Conservation (phyloP, 225 moss, liverwort and hornwort genomes). For the Pseudoscleropodium purum region DNA sequence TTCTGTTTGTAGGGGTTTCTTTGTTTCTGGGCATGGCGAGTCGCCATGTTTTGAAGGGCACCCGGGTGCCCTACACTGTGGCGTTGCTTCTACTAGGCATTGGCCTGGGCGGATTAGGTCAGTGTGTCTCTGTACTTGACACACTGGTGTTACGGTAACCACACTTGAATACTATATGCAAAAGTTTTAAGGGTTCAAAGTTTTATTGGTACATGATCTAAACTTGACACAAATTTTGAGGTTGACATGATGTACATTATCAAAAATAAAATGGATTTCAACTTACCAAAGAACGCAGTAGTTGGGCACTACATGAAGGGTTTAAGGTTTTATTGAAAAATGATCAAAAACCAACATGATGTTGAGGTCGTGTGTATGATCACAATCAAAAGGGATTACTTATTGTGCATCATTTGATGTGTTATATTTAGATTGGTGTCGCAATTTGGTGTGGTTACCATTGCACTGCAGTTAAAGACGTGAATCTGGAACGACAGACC, state of each 20-base stretch:
- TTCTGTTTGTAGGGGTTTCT: conserved; percentile 72
- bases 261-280: neutral
- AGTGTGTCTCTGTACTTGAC: neutral
- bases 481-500: neutral
- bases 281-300: neutral
- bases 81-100: conserved; percentile 71
- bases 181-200: neutral
- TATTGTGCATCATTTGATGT: neutral
- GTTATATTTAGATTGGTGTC: neutral
- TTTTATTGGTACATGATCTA: neutral
- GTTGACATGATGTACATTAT: neutral
- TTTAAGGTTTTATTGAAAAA: neutral
- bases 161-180: neutral
- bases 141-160: neutral
- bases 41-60: conserved; percentile 54
- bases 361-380: neutral
- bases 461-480: neutral
- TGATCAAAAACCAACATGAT: neutral
- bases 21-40: conserved; percentile 66
- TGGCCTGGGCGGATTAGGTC: conserved; percentile 73
- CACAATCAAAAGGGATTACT: neutral
- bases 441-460: neutral
- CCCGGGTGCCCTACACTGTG: conserved; percentile 82
- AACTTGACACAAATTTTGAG: neutral
- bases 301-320: neutral